Evolutionary conservation across 192 early-diverging fungal genomes (phyloP), one percentile per base, ranked within the genome.

Genomic region (Spizellomyces punctatus): DNA sequence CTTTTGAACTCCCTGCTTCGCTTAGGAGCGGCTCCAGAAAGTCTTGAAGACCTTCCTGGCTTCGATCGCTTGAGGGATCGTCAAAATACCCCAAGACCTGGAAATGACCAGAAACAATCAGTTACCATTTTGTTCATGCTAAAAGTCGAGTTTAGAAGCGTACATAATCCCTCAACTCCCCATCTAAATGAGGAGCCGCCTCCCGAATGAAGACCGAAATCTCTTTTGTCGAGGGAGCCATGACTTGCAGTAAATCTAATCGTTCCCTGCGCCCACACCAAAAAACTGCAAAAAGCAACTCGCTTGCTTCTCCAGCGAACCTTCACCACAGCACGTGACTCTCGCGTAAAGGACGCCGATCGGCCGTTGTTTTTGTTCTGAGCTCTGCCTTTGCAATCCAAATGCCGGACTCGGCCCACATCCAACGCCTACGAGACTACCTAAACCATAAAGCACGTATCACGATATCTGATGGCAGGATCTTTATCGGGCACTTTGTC

Each of bases 401-500:
- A 52, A 19, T 19, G 17, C 50, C 50, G 14, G 50, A 54, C 12
- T n/a, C 50, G 17, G 50, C 12, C 14, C 50, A 2, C 12, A 19
- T 54, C 50, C 12, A 54, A 19, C 50, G 17, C 12, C 63, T 91
- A 36, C 75, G 80, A 5, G 79, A 80, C 1, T 80, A 85, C 16
- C 67, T 91, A 19, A 85, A 85, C 62, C 74, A 79, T 46, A 84
- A 77, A 62, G 74, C 81, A 22, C 81, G 85, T 55, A 81, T 91
- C 36, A 70, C 80, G 48, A 84, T 85, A 62, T 84, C 86, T 10
- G 90, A 93, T 73, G 89, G 88, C 48, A 82, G 92, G 7, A 58
- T 83, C 1, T 92, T 93, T 71, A 70, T 81, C 16, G 92, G 92
- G 0, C 77, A 81, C 10, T 91, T 93, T 79, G 81, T 91, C 65